A percentile compares a stretch with the other conserved stretches of the same genome.
Conservation (phyloP, 768 basidiomycete genomes). For the Russula foetens region DNA sequence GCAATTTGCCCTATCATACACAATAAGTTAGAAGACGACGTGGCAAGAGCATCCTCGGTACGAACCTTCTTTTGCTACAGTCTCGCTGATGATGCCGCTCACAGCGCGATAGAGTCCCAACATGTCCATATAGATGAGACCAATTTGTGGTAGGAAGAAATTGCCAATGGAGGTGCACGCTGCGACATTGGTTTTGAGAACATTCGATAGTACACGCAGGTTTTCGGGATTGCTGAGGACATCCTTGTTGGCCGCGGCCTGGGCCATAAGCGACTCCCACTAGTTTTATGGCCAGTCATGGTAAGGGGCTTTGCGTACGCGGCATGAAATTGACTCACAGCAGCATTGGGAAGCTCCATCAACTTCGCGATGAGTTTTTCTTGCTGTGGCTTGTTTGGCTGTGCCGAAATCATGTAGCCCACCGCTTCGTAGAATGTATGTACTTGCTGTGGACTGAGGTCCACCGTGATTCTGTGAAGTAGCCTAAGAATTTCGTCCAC, state of each 20-base stretch:
- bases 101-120: slow-evolving; percentile 96
- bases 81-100: slow-evolving; percentile 91
- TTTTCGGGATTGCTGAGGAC: slow-evolving; percentile 87
- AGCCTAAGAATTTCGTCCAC: slow-evolving; percentile 93
- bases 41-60: neutral
- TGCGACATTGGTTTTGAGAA: slow-evolving; percentile 97
- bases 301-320: neutral
- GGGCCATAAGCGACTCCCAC: slow-evolving; percentile 98
- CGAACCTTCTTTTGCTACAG: slow-evolving; percentile 77
- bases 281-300: slow-evolving; percentile 26
- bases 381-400: slow-evolving; percentile 95
- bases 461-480: slow-evolving; percentile 89
- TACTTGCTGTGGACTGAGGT: slow-evolving; percentile 90
- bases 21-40: slow-evolving; percentile 8
- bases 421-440: slow-evolving; percentile 99
- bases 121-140: slow-evolving; percentile 95
- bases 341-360: slow-evolving; percentile 97
- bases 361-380: slow-evolving; percentile 90
- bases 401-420: slow-evolving; percentile 98
- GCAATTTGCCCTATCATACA: slow-evolving; percentile 64
- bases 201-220: slow-evolving; percentile 93
- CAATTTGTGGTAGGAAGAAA: slow-evolving; percentile 96
- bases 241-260: slow-evolving; percentile 88
- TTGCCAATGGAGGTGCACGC: slow-evolving; percentile 95
- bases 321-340: slow-evolving; percentile 32